Conservation (phyloP, 75 land plant species). For the Pseudotsuga menziesii region DNA sequence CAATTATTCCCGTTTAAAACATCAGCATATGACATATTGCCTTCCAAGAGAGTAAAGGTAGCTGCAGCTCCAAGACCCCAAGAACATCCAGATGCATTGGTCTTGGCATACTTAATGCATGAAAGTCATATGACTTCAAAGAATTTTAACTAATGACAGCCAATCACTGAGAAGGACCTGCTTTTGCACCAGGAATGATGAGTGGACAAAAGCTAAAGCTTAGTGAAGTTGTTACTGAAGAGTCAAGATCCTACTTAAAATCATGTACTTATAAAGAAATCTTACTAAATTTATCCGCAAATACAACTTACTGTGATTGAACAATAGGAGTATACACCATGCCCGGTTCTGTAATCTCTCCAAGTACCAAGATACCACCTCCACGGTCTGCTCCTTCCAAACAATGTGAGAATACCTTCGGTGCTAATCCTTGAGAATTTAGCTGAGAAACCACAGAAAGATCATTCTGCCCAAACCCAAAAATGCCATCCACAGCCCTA, state of each 20-base stretch:
- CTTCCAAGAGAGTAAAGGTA: not conserved
- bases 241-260: not conserved
- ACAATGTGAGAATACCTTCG: slow-evolving; percentile 82
- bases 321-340: slow-evolving; percentile 78
- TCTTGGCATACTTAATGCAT: too few species aligned
- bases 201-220: not conserved
- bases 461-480: slow-evolving; percentile 76
- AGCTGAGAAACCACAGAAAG: slow-evolving; percentile 78
- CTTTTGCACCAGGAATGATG: not conserved
- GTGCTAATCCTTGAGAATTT: slow-evolving; percentile 44
- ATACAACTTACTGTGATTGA: slow-evolving; percentile 67
- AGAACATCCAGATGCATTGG: not conserved
- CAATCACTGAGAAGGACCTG: not conserved
- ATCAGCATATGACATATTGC: not conserved
- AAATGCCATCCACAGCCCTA: slow-evolving; percentile 86
- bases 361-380: slow-evolving; percentile 82
- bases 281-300: not conserved
- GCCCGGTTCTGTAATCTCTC: slow-evolving; percentile 67
- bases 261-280: not conserved
- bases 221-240: not conserved
- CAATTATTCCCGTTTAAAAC: slow-evolving; percentile 20
- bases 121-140: not conserved
- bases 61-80: not conserved
- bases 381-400: slow-evolving; percentile 72
- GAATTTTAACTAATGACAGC: not conserved